Conservation (phyloP, 805 yeast species). For the Metschnikowia lachancei region DNA sequence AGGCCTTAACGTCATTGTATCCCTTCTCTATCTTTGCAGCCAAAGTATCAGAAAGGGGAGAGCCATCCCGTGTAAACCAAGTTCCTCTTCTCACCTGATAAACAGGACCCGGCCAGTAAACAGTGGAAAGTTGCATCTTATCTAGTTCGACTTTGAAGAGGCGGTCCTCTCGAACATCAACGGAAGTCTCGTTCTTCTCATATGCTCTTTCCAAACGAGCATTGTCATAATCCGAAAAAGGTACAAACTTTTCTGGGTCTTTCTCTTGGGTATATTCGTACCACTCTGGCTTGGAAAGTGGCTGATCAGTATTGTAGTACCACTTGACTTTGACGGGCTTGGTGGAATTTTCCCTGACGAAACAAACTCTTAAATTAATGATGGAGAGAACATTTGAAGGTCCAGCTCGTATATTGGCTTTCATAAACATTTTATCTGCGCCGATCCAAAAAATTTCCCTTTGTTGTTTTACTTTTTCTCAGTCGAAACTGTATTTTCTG, state of each 20-base stretch:
- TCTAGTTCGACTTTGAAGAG: constrained; percentile 68
- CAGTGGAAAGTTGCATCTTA: constrained; percentile 56
- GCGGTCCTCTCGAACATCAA: constrained; percentile 78
- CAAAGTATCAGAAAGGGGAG: constrained; percentile 50
- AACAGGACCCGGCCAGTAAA: constrained; percentile 85
- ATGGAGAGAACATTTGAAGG: not conserved
- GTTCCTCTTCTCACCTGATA: constrained; percentile 81
- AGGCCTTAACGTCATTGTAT: constrained; percentile 37
- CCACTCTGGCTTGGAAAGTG: constrained; percentile 64
- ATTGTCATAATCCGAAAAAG: constrained; percentile 67
- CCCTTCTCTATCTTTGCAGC: constrained; percentile 60
- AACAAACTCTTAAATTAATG: not conserved
- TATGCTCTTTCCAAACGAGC: constrained; percentile 54
- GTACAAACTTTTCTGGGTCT: constrained; percentile 58
- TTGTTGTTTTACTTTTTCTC: constrained; percentile 9
- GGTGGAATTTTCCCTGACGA: constrained; percentile 5
- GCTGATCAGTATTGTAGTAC: constrained; percentile 84
- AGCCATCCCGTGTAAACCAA: constrained; percentile 67
- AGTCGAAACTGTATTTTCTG: constrained; percentile 28
- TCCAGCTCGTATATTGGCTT: not conserved
- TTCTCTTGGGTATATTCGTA: constrained; percentile 49
- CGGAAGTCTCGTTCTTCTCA: constrained; percentile 19
- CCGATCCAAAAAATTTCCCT: no score
- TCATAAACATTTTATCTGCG: not conserved
- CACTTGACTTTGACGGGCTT: constrained; percentile 43